These are phyloP conservation scores for Mediolabrus comicus DNA, from an alignment of 108 stramenopile genomes.

Conservation along the genomic window DNA sequence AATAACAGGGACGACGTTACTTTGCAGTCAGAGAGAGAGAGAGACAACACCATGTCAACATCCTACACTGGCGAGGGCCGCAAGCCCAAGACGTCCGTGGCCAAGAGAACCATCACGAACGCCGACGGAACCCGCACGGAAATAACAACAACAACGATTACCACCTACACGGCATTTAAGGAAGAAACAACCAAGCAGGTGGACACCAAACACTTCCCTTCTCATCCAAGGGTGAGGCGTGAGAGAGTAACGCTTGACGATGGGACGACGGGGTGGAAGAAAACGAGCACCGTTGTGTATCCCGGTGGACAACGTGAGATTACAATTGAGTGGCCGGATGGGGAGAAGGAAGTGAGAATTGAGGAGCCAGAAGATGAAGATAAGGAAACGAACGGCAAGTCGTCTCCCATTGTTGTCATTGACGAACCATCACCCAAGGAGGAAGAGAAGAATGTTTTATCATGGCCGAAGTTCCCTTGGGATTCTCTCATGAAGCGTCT, in stretches of 20 bases:
- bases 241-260: constrained; percentile 14
- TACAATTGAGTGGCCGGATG: constrained; percentile 16
- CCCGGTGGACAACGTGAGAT: constrained; percentile 13
- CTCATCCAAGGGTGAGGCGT: constrained; percentile 7
- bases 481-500: constrained; percentile 11
- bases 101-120: constrained; percentile 16
- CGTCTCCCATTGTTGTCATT: not conserved
- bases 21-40: too few relatives aligned
- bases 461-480: constrained; percentile 4
- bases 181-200: constrained; percentile 3
- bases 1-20: too few relatives aligned
- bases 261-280: constrained; percentile 26
- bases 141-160: constrained; percentile 13
- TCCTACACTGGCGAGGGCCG: constrained; percentile 4
- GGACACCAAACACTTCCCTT: constrained; percentile 24
- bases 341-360: constrained; percentile 11
- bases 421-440: not conserved
- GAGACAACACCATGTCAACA: constrained; percentile 9
- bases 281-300: constrained; percentile 9
- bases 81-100: constrained; percentile 4
- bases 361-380: not conserved
- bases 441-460: not conserved
- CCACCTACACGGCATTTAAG: not conserved
- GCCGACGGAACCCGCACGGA: constrained; percentile 13
- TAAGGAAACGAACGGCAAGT: not conserved